Percentiles rank a stretch among this genome's conserved stretches.
Conservation (phyloP, 371 early-diverging fungal species). For the Conidiobolus incongruus region DNA sequence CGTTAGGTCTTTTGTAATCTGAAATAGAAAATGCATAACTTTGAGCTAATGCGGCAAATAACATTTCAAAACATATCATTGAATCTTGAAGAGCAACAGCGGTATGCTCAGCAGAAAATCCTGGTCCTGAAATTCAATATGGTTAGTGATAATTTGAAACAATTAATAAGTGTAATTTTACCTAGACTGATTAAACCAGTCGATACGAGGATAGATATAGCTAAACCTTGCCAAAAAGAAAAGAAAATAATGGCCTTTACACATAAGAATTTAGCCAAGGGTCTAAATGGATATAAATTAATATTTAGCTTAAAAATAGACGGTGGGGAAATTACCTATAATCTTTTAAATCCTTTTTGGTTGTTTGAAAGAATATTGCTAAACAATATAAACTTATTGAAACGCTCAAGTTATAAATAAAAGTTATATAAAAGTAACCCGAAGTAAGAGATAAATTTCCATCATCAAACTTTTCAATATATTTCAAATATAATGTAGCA, state of each 20-base stretch:
- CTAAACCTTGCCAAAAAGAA: conserved; percentile 90
- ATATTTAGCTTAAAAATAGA: neutral
- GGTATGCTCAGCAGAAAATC: conserved; percentile 36
- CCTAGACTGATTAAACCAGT: conserved; percentile 43
- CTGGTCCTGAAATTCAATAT: conserved; percentile 14
- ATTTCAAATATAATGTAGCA: conserved; percentile 57
- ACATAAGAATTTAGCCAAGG: conserved; percentile 81
- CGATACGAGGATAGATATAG: conserved; percentile 56
- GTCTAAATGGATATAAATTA: conserved; percentile 16
- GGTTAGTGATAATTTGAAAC: conserved; percentile 3
- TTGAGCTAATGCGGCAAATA: conserved; percentile 62
- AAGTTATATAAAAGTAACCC: conserved; percentile 59
- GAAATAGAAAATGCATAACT: conserved; percentile 54
- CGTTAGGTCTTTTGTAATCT: conserved; percentile 36
- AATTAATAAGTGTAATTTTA: conserved; percentile 11
- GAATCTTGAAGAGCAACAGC: conserved; percentile 80
- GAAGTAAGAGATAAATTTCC: conserved; percentile 44
- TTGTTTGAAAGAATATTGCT: conserved; percentile 70
- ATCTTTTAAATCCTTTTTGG: conserved; percentile 50
- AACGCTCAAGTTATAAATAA: conserved; percentile 76
- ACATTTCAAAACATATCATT: conserved; percentile 82
- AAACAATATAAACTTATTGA: conserved; percentile 67
- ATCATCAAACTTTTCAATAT: conserved; percentile 49
- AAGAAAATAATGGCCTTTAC: conserved; percentile 89
- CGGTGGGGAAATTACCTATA: conserved; percentile 27